These are phyloP conservation scores for Ilex aquifolium DNA, from an alignment of 257 asterid genomes.

Conservation along the genomic window DNA sequence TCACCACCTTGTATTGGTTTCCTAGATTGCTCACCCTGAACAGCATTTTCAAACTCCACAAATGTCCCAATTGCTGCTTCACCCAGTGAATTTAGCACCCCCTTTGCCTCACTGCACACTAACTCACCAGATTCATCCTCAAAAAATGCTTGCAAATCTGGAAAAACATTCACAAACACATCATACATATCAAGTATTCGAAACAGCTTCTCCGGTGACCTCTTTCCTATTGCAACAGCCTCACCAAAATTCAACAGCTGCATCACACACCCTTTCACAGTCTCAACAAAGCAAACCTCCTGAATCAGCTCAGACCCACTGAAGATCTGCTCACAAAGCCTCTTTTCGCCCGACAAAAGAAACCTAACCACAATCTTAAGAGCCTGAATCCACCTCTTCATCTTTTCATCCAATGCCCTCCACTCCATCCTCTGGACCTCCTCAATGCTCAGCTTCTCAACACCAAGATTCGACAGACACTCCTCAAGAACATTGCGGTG, in stretches of 20 bases:
- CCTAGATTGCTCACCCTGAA: slow-evolving; percentile 77
- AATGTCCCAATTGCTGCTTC: slow-evolving; percentile 88
- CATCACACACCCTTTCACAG: slow-evolving; percentile 89
- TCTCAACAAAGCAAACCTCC: slow-evolving; percentile 83
- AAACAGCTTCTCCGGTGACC: slow-evolving; percentile 83
- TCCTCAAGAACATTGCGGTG: slow-evolving; percentile 87
- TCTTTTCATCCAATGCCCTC: slow-evolving; percentile 73
- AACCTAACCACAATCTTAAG: slow-evolving; percentile 66
- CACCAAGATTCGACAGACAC: slow-evolving; percentile 66
- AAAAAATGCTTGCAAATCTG: slow-evolving; percentile 54
- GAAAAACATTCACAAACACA: slow-evolving; percentile 54
- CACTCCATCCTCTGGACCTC: slow-evolving; percentile 95
- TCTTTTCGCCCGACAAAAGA: slow-evolving; percentile 64
- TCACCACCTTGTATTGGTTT: slow-evolving; percentile 73
- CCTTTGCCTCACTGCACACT: slow-evolving; percentile 80
- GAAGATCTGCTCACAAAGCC: slow-evolving; percentile 66
- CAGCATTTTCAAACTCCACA: slow-evolving; percentile 87
- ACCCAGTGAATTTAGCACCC: slow-evolving; percentile 68
- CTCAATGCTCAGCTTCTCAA: slow-evolving; percentile 87
- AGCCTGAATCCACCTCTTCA: slow-evolving; percentile 89
- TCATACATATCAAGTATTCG: slow-evolving; percentile 90
- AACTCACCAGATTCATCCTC: slow-evolving; percentile 72
- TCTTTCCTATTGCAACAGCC: slow-evolving; percentile 82
- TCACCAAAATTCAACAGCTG: slow-evolving; percentile 93
- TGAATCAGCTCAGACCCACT: slow-evolving; percentile 68